Evolutionary conservation across 805 yeast genomes (phyloP), one percentile per base, ranked within the genome.

Genomic region (Sugiyamaella mastotermitis): DNA sequence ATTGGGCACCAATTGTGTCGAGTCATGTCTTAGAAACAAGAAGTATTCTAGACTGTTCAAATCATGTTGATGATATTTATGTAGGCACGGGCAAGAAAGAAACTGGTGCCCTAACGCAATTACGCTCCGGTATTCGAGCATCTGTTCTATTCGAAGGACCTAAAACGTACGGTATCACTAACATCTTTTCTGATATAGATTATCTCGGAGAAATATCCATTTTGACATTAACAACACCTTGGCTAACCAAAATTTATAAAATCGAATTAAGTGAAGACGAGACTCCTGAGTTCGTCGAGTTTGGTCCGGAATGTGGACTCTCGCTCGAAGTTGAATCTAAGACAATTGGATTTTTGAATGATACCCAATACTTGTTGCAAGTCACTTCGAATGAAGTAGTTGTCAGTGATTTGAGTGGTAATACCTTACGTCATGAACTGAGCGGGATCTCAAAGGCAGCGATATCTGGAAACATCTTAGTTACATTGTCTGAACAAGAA

Each of bases 1-100:
- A 65, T 43, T 72, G 78, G 77, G 61, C 75, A 0, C 76, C 77
- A 0, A 36, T 71, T 1, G 41, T 66, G 14, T 76, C 71, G 50
- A 17, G 30, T 11, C 17, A 27, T 10, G 9, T 17, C 6, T 15
- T 27, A 17, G 30, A 27, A 27, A n/a, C n/a, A n/a, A n/a, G n/a
- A n/a, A n/a, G n/a, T n/a, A n/a, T n/a, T n/a, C n/a, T n/a, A n/a
- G n/a, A n/a, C n/a, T n/a, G n/a, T n/a, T n/a, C n/a, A 16, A 23
- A 32, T n/a, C 30, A 15, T 10, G 19, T 15, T 6, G 31, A 28
- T 9, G 28, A 32, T 5, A 20, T 45, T 2, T 47, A 22, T 33
- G 47, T 36, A n/a, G 43, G 50, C 31, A 38, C 46, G 4, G 50
- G 50, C 10, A 11, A 21, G 13, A 24, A 35, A 19, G 16, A 32